These are phyloP conservation scores for Nannochloris sp. DNA, from an alignment of 139 green algal species.

Conservation along the genomic window DNA sequence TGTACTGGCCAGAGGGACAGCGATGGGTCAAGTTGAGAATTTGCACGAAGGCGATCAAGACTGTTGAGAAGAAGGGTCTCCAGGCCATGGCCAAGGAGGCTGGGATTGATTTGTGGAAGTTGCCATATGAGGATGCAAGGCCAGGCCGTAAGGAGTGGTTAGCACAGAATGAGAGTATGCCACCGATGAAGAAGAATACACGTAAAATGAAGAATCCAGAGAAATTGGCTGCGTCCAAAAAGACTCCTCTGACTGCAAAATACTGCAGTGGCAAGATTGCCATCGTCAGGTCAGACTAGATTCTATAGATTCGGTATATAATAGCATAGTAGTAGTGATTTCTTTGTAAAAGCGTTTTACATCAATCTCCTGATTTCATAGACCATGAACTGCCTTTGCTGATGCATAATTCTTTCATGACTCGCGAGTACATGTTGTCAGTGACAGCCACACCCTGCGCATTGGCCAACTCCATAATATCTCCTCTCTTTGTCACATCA, in stretches of 20 bases:
- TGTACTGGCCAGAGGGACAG: conserved; percentile 54
- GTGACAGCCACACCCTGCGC: conserved; percentile 13
- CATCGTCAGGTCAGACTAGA: conserved; percentile 16
- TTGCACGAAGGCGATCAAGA: conserved; percentile 67
- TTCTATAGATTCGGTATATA: background rate
- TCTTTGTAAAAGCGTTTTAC: background rate
- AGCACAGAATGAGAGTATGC: conserved; percentile 12
- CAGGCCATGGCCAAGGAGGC: conserved; percentile 81
- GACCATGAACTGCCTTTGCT: conserved; percentile 30
- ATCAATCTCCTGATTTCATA: conserved; percentile 17
- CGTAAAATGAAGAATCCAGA: conserved; percentile 84
- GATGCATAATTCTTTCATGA: conserved; percentile 40
- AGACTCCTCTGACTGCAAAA: conserved; percentile 41
- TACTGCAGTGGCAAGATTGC: conserved; percentile 38
- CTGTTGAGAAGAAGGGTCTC: conserved; percentile 83
- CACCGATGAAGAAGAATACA: conserved; percentile 35
- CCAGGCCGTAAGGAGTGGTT: conserved; percentile 47
- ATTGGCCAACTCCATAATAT: conserved; percentile 36
- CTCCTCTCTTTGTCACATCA: conserved; percentile 24
- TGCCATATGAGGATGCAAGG: conserved; percentile 65
- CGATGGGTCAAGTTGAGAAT: conserved; percentile 71
- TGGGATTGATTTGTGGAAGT: conserved; percentile 76
- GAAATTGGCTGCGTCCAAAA: conserved; percentile 69
- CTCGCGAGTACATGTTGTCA: conserved; percentile 23
- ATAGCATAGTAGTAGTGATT: conserved; percentile 3